These are phyloP conservation scores for Gnaphalium uliginosum DNA, from an alignment of 129 eudicot species.

Conservation along the genomic window DNA sequence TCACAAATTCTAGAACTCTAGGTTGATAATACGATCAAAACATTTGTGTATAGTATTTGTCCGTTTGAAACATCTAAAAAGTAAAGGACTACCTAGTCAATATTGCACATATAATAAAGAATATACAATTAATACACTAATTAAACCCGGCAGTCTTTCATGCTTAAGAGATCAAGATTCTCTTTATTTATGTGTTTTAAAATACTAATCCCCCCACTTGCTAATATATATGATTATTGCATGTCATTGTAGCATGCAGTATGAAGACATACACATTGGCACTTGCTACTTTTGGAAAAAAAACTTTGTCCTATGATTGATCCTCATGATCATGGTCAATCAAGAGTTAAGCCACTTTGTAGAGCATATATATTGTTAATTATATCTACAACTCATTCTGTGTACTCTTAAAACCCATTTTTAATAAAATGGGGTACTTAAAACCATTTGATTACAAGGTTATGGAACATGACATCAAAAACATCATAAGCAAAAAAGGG, in stretches of 20 bases:
- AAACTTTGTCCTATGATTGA: conserved; percentile 31
- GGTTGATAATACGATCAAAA: not conserved
- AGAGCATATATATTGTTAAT: not conserved
- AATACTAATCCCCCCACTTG: conserved; percentile 24
- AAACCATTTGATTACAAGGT: conserved; percentile 28
- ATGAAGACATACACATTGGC: conserved; percentile 25
- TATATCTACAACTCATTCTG: conserved; percentile 31
- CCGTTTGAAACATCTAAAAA: conserved; percentile 8
- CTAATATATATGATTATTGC: conserved; percentile 28
- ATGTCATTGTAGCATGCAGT: conserved; percentile 19
- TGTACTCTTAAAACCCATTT: conserved; percentile 20
- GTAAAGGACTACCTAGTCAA: conserved; percentile 8
- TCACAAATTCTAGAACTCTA: not conserved
- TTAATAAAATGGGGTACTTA: conserved; percentile 24
- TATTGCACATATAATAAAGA: conserved; percentile 25
- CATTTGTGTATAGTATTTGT: not conserved
- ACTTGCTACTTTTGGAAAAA: conserved; percentile 39
- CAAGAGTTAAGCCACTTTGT: conserved; percentile 26
- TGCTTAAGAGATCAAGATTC: conserved; percentile 35
- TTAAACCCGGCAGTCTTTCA: conserved; percentile 18
- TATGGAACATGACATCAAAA: conserved; percentile 35
- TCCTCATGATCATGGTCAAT: conserved; percentile 26
- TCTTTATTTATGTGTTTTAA: conserved; percentile 11
- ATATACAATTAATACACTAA: conserved; percentile 1
- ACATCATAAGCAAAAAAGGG: conserved; percentile 19